Evolutionary conservation across 495 filamentous ascomycete genomes (phyloP), one percentile per base, ranked within the genome.

Genomic region (Trichoderma asperelloides): DNA sequence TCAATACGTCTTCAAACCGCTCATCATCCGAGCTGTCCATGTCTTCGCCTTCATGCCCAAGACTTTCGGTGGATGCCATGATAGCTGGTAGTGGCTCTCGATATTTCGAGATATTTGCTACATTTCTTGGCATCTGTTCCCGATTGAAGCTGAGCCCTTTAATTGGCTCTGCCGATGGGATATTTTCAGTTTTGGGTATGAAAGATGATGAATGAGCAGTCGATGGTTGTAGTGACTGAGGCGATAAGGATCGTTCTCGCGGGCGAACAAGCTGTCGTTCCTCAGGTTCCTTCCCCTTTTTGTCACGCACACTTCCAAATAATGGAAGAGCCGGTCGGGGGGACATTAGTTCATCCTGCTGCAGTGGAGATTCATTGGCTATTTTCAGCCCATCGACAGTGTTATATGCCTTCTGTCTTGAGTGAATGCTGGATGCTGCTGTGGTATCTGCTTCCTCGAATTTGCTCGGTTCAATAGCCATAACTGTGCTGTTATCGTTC

Each of bases 321-420:
- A 88, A 92, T 11, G 92, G 92, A 23, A 96, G 79, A 1, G 85
- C 86, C 6, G 89, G 90, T 11, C 89, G 82, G 27, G 92, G 91
- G 69, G 88, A 87, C 80, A 96, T 89, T 45, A 86, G 80, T 68
- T 89, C 86, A 62, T 91, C 88, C 39, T 91, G 82, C 33, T 84
- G 81, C 11, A 81, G 74, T 6, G 81, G 72, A 0, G 72, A 65
- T 60, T 77, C 69, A 37, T 78, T 77, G 55, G 85, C 84, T 66
- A 78, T 78, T 51, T 77, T 77, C 70, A 82, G 81, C 28, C 83
- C 82, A 45, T 84, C 78, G 63, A 79, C 79, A 69, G 78, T 78
- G 69, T 84, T 82, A 85, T 86, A 90, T 28, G 74, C 68, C 37
- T 79, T 78, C 69, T 79, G 83, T 64, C 72, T 77, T n/a, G 76